These are phyloP conservation scores for Fonsecaea pedrosoi DNA, from an alignment of 2,329 filamentous ascomycete species.

Conservation along the genomic window DNA sequence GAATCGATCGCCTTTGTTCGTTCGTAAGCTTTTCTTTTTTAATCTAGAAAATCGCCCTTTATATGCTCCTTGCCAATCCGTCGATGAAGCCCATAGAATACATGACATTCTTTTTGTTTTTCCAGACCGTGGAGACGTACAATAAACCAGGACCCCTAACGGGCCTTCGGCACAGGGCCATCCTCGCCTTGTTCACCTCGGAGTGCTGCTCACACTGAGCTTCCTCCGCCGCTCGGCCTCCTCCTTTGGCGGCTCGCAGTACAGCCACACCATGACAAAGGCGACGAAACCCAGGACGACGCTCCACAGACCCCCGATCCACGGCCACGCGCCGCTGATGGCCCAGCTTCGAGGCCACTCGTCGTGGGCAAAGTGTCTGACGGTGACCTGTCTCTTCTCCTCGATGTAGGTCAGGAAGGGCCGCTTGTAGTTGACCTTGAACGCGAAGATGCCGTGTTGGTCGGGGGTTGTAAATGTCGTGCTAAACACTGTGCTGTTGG, in stretches of 20 bases:
- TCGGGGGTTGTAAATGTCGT: conserved; percentile 83
- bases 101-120: neutral
- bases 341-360: conserved; percentile 91
- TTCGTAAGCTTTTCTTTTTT: neutral
- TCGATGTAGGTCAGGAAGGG: conserved; percentile 88
- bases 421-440: conserved; percentile 95
- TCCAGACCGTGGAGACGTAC: neutral
- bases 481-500: conserved; percentile 75
- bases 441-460: conserved; percentile 99
- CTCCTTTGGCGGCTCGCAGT: conserved; percentile 62
- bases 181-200: conserved; percentile 12
- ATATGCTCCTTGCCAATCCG: neutral
- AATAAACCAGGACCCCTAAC: neutral
- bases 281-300: conserved; percentile 83
- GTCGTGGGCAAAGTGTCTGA: conserved; percentile 95
- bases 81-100: conserved; percentile 2
- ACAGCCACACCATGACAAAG: conserved; percentile 91
- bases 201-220: conserved; percentile 29
- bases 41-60: neutral
- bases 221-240: conserved; percentile 30
- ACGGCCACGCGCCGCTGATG: conserved; percentile 92
- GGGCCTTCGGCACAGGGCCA: neutral
- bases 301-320: conserved; percentile 85
- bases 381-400: conserved; percentile 92
- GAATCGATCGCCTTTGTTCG: neutral